Base-by-base conservation (phyloP, 2,329 filamentous ascomycete species). In the Aspergillus arachidicola region DNA sequence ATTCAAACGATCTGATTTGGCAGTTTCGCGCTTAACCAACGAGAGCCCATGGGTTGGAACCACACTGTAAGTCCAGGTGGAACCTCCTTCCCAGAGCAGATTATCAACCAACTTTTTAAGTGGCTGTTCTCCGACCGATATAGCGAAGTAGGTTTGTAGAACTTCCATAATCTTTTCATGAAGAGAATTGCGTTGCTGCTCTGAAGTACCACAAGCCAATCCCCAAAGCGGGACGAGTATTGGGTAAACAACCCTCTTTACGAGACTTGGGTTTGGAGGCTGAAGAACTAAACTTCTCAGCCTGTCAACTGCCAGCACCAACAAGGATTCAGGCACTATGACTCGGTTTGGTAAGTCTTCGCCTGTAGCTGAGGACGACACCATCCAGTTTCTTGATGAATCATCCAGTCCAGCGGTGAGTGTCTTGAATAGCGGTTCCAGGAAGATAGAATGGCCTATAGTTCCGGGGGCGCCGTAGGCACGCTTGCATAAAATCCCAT, bases 221-320 rank as follows among this genome's bases (percentile, higher is more conserved):
- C 79, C 78, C 79, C 79, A 81, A 4, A 81, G 70, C 6, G 79
- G 77, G 26, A 80, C 69, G 38, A 81, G 68, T 28, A 80, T 72
- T 4, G 78, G 79, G 48, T 73, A 72, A 3, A 81, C 67, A 9
- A 80, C 66, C 56, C 79, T 74, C 62, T 79, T 81, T 21, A 80
- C 76, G 19, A 81, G 73, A 5, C 76, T 74, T 19, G 79, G 79
- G 59, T 80, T 81, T 19, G 79, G 79, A 65, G 80, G 79, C 38
- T 79, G 76, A 28, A 79, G 63, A 9, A 74, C 69, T n/a, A 81
- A 64, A 7, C 67, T 72, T 38, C 67, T 68, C n/a, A 81, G 57
- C 54, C 79, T 75, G 34, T 76, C 63, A 21, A 81, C 45, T 6
- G 77, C 75, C 26, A 76, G 57, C 1, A 67, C 41, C 21, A 81